Conservation (phyloP, 2,329 filamentous ascomycete species). For the Simplicillium aogashimaense region DNA sequence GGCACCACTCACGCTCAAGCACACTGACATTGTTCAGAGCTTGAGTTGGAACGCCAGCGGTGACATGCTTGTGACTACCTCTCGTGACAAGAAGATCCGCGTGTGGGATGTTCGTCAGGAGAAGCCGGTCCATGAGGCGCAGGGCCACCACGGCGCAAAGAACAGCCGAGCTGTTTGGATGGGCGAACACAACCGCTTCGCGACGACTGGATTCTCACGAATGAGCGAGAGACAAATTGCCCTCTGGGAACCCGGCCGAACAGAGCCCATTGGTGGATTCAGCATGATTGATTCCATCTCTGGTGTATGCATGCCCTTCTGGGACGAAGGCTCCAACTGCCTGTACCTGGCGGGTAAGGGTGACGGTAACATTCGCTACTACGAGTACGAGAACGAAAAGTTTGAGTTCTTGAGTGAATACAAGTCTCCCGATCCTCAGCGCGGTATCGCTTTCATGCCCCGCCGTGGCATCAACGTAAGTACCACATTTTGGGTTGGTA, state of each 20-base stretch:
- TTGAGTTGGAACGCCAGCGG: conserved; percentile 93
- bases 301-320: conserved; percentile 98
- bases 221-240: conserved; percentile 98
- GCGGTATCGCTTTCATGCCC: conserved; percentile 87
- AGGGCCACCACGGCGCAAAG: conserved; percentile 87
- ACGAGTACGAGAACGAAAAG: conserved; percentile 96
- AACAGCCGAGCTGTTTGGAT: conserved; percentile 96
- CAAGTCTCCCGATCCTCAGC: conserved; percentile 91
- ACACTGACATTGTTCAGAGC: conserved; percentile 88
- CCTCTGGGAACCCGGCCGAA: conserved; percentile 83
- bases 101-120: conserved; percentile 97
- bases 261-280: conserved; percentile 84
- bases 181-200: conserved; percentile 92
- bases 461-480: conserved; percentile 85
- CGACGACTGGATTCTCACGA: conserved; percentile 91
- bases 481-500: conserved; percentile 7
- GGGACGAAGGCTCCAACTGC: conserved; percentile 94
- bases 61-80: conserved; percentile 79
- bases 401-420: conserved; percentile 96
- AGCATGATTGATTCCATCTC: conserved; percentile 88
- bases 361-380: conserved; percentile 98
- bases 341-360: conserved; percentile 95
- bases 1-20: conserved; percentile 65
- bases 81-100: conserved; percentile 94
- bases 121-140: conserved; percentile 70